Evolutionary conservation across 75 land plant genomes (phyloP).

Genomic region (Cupressus sempervirens): DNA sequence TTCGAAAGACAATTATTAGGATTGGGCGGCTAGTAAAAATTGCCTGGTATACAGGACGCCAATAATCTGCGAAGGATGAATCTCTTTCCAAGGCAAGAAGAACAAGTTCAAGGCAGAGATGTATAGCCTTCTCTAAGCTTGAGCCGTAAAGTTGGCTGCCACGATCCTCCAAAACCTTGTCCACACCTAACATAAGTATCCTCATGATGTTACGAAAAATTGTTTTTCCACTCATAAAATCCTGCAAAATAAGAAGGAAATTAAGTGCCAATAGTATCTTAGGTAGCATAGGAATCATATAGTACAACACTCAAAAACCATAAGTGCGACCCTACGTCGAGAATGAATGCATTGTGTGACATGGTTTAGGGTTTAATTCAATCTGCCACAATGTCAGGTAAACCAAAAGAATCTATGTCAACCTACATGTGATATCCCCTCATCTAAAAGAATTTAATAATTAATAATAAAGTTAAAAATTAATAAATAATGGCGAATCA

Average conservation of each 20-base stretch:
- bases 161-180: slow-evolving; percentile 65
- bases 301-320: slow-evolving; percentile 8
- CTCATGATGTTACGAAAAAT: slow-evolving; percentile 81
- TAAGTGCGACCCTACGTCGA: not conserved
- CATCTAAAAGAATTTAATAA: too few relatives aligned
- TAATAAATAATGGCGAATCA: too few relatives aligned
- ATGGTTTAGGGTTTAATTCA: not conserved
- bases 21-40: not conserved
- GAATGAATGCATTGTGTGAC: not conserved
- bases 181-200: slow-evolving; percentile 72
- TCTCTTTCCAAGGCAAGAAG: slow-evolving; percentile 76
- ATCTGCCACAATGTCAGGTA: not conserved
- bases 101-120: slow-evolving; percentile 78
- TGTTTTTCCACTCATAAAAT: slow-evolving; percentile 93
- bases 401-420: not conserved
- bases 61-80: slow-evolving; percentile 58
- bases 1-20: not conserved
- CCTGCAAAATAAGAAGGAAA: slow-evolving; percentile 41
- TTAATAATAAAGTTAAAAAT: too few relatives aligned
- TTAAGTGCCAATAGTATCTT: not conserved
- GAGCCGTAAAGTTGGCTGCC: slow-evolving; percentile 65
- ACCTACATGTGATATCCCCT: too few relatives aligned
- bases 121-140: slow-evolving; percentile 75
- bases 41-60: slow-evolving; percentile 96
- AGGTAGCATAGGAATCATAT: not conserved